phyloP scores from a whole-genome alignment of 73 alveolate species.

The Paramecium primaurelia region DNA sequence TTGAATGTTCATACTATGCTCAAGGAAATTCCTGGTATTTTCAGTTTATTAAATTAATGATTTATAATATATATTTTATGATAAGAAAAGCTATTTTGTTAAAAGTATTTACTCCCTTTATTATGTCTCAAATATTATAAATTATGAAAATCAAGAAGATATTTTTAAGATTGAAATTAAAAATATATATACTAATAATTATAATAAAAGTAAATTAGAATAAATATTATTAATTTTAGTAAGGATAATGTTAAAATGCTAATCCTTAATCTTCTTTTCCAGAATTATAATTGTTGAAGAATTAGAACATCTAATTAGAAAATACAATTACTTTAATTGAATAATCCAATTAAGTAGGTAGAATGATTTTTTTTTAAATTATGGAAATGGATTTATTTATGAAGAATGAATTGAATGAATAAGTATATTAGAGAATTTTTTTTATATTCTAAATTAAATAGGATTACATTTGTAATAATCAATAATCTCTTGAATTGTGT shows the following conservation, averaged over 20 bases:
- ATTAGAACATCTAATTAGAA: too few relatives aligned
- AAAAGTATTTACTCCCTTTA: background rate
- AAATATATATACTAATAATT: too few relatives aligned
- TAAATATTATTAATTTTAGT: too few relatives aligned
- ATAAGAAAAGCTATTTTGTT: background rate
- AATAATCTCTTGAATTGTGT: background rate
- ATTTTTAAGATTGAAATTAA: background rate
- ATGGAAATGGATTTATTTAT: background rate
- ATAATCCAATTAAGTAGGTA: background rate
- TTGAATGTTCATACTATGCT: background rate
- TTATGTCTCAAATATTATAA: background rate
- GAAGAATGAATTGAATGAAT: slow-evolving; percentile 1
- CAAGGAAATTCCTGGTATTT: background rate
- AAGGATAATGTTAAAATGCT: too few relatives aligned
- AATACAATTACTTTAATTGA: background rate
- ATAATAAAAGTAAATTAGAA: too few relatives aligned
- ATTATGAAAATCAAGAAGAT: background rate
- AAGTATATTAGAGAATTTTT: background rate
- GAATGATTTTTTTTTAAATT: background rate
- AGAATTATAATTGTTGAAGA: too few relatives aligned
- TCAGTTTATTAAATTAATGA: background rate
- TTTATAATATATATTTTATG: background rate
- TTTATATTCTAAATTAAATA: background rate
- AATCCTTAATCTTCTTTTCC: too few relatives aligned
- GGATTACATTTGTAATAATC: background rate